Percentiles rank a stretch among this genome's conserved stretches.
Evolutionary conservation across 768 basidiomycete species (phyloP).

Genomic region (Aureoboletus auriporus): DNA sequence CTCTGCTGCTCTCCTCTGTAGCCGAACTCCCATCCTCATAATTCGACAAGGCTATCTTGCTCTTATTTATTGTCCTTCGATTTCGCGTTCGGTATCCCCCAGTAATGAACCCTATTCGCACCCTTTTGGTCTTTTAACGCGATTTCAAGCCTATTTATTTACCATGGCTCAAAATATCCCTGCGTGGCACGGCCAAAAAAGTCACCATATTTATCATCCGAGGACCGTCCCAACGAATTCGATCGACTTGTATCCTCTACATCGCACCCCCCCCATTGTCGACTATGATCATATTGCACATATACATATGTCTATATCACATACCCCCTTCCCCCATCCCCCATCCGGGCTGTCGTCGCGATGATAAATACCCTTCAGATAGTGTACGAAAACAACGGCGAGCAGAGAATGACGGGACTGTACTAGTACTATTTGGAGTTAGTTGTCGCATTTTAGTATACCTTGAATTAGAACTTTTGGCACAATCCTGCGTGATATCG

Average conservation of each 20-base stretch:
- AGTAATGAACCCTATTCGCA: constrained; percentile 3
- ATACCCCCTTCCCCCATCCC: constrained; percentile 14
- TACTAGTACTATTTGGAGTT: constrained; percentile 31
- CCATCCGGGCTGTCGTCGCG: constrained; percentile 25
- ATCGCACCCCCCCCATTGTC: constrained; percentile 20
- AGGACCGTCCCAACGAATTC: constrained; percentile 4
- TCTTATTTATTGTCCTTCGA: constrained; percentile 28
- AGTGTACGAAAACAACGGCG: constrained; percentile 25
- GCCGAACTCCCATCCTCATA: constrained; percentile 20
- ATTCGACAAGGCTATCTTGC: constrained; percentile 14
- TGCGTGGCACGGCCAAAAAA: constrained; percentile 19
- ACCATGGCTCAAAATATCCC: constrained; percentile 25
- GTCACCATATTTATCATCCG: constrained; percentile 24
- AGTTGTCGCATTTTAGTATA: constrained; percentile 30
- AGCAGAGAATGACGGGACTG: constrained; percentile 29
- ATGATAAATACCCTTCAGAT: constrained; percentile 31
- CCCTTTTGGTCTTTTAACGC: constrained; percentile 17
- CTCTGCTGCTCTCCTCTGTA: constrained; percentile 23
- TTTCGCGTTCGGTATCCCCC: constrained; percentile 13
- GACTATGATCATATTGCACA: constrained; percentile 29
- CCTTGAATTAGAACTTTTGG: constrained; percentile 35
- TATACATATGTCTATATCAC: constrained; percentile 20
- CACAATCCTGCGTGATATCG: background rate
- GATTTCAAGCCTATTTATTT: constrained; percentile 30
- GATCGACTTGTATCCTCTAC: constrained; percentile 28